phyloP scores from a whole-genome alignment of 2,329 filamentous ascomycete genomes.

The Emmonsiellopsis sp. region DNA sequence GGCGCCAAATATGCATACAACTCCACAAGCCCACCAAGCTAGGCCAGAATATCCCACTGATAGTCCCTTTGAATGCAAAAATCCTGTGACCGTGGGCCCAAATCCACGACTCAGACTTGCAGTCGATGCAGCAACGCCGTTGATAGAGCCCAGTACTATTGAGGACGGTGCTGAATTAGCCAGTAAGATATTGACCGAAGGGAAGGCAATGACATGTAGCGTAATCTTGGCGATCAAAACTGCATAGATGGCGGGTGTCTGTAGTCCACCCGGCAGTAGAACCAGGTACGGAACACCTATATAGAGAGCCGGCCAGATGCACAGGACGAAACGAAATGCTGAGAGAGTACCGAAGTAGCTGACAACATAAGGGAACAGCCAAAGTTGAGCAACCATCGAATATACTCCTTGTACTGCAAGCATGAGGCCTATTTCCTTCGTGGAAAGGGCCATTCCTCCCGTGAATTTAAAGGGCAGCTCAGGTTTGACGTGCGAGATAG shows the following conservation, averaged over 20 bases:
- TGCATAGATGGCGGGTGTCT: conserved; percentile 65
- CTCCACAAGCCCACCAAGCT: conserved; percentile 84
- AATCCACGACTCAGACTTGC: conserved; percentile 83
- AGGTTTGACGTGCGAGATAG: conserved; percentile 40
- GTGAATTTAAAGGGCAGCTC: conserved; percentile 78
- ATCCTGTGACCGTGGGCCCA: conserved; percentile 77
- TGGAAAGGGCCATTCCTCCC: conserved; percentile 74
- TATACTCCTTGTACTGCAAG: conserved; percentile 82
- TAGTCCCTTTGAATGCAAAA: conserved; percentile 73
- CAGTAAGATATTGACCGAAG: conserved; percentile 78
- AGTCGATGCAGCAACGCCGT: conserved; percentile 82
- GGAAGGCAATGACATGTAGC: conserved; percentile 83
- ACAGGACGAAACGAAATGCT: conserved; percentile 71
- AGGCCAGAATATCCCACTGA: conserved; percentile 74
- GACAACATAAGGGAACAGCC: conserved; percentile 72
- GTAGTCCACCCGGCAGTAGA: conserved; percentile 62
- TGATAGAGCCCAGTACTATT: conserved; percentile 79
- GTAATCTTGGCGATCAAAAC: conserved; percentile 88
- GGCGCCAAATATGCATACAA: conserved; percentile 66
- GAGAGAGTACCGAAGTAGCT: conserved; percentile 65
- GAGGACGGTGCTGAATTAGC: conserved; percentile 80
- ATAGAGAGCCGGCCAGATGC: conserved; percentile 82
- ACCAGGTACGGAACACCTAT: conserved; percentile 81
- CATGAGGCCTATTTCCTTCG: conserved; percentile 77
- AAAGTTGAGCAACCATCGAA: conserved; percentile 75